phyloP scores from a whole-genome alignment of 768 basidiomycete species.

The Lactarius indigo region DNA sequence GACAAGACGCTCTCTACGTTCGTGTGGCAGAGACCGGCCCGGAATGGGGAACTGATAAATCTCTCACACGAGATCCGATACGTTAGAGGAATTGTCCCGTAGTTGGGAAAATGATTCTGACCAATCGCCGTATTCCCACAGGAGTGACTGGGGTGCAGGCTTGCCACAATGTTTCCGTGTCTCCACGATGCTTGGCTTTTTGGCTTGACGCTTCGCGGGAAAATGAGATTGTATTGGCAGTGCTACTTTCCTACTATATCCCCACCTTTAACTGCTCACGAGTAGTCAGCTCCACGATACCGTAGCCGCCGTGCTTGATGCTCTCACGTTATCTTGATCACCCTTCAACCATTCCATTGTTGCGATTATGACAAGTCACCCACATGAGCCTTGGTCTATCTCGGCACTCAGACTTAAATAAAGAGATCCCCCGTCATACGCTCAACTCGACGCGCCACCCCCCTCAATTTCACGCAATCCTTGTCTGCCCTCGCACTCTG shows the following conservation, averaged over 20 bases:
- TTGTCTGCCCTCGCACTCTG: not conserved
- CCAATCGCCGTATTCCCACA: not conserved
- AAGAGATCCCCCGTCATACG: not conserved
- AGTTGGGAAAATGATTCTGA: not conserved
- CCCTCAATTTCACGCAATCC: not conserved
- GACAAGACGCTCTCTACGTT: not conserved
- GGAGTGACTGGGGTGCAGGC: conserved; percentile 10
- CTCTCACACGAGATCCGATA: not conserved
- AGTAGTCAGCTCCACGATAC: not conserved
- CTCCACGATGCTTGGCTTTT: conserved; percentile 1
- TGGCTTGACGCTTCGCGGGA: not conserved
- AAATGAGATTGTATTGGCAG: not conserved
- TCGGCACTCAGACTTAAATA: conserved; percentile 4
- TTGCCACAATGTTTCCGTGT: conserved; percentile 10
- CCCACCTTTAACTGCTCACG: not conserved
- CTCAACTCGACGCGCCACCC: not conserved
- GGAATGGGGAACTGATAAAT: too few species aligned
- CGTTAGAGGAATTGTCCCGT: not conserved
- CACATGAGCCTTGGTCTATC: not conserved
- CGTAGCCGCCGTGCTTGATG: not conserved
- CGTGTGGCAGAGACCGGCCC: not conserved
- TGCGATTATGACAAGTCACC: not conserved
- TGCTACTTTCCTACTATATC: not conserved
- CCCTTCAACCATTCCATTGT: not conserved
- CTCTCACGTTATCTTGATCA: conserved; percentile 15